These are phyloP conservation scores for Metahyphopichia silvanorum DNA, from an alignment of 805 yeast species.

Conservation along the genomic window DNA sequence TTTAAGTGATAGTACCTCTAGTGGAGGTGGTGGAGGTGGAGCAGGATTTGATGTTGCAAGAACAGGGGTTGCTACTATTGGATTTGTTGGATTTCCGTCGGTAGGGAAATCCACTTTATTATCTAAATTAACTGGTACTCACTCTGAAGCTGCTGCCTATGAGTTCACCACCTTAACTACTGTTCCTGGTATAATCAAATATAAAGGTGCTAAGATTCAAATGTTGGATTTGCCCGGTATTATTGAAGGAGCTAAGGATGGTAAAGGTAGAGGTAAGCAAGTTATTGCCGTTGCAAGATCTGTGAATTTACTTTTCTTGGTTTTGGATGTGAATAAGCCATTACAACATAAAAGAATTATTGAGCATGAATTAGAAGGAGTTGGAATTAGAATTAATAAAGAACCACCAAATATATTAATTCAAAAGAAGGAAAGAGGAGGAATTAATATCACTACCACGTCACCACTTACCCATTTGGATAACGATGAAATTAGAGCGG, in stretches of 20 bases:
- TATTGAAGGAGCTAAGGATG: constrained; percentile 88
- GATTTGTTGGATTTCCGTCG: constrained; percentile 97
- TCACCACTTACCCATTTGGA: constrained; percentile 90
- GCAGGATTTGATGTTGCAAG: constrained; percentile 98
- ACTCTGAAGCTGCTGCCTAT: constrained; percentile 96
- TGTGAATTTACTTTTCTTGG: constrained; percentile 88
- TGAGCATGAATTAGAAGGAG: constrained; percentile 94
- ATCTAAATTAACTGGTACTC: constrained; percentile 89
- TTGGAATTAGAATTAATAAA: constrained; percentile 91
- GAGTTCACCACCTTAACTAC: constrained; percentile 97
- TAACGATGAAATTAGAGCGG: constrained; percentile 91
- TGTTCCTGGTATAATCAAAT: constrained; percentile 94
- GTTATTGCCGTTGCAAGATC: constrained; percentile 99
- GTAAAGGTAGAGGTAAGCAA: constrained; percentile 91
- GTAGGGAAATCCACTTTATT: constrained; percentile 88
- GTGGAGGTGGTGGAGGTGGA: constrained; percentile 84
- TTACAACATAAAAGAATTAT: constrained; percentile 90
- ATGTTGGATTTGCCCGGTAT: constrained; percentile 91
- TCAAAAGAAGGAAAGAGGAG: constrained; percentile 94
- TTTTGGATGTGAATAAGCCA: constrained; percentile 94
- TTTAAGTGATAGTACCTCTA: constrained; percentile 55
- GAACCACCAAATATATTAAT: constrained; percentile 89
- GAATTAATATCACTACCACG: constrained; percentile 88
- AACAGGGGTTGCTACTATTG: constrained; percentile 96
- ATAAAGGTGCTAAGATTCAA: constrained; percentile 96